phyloP scores from a whole-genome alignment of 495 filamentous ascomycete genomes.

The Lophium mytilinum region DNA sequence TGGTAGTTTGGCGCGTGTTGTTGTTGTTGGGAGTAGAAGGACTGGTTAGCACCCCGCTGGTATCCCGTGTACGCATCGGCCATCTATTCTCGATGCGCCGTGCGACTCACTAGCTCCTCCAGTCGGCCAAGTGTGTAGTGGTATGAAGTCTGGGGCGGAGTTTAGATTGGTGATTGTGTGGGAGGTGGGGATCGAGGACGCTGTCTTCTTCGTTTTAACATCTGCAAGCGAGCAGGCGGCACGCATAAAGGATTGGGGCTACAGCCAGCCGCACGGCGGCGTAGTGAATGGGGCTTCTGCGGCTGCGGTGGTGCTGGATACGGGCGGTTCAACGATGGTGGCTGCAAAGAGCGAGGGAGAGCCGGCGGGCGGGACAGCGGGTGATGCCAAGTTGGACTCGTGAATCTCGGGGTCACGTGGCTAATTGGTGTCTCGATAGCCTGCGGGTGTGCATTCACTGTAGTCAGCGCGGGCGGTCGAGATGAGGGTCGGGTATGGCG shows the following conservation, averaged over 20 bases:
- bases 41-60: conserved; percentile 61
- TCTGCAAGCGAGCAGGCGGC: conserved; percentile 20
- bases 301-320: neutral
- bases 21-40: conserved; percentile 49
- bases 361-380: no score
- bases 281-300: conserved; percentile 1
- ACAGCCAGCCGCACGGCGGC: conserved; percentile 8
- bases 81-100: conserved; percentile 48
- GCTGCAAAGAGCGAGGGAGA: no score
- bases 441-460: neutral
- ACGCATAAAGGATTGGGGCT: conserved; percentile 17
- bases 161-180: conserved; percentile 16
- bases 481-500: neutral
- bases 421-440: neutral
- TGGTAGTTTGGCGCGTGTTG: conserved; percentile 36
- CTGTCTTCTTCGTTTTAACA: conserved; percentile 34
- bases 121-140: neutral
- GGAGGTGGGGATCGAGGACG: conserved; percentile 27
- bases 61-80: conserved; percentile 77
- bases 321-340: neutral
- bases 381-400: no score
- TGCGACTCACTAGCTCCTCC: neutral
- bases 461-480: neutral
- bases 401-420: no score
- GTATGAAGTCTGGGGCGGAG: conserved; percentile 2